Percentiles rank a stretch among this genome's conserved stretches.
These are phyloP conservation scores for Zygosaccharomyces pseudobailii DNA, from an alignment of 1,139 yeast genomes.

Conservation along the genomic window DNA sequence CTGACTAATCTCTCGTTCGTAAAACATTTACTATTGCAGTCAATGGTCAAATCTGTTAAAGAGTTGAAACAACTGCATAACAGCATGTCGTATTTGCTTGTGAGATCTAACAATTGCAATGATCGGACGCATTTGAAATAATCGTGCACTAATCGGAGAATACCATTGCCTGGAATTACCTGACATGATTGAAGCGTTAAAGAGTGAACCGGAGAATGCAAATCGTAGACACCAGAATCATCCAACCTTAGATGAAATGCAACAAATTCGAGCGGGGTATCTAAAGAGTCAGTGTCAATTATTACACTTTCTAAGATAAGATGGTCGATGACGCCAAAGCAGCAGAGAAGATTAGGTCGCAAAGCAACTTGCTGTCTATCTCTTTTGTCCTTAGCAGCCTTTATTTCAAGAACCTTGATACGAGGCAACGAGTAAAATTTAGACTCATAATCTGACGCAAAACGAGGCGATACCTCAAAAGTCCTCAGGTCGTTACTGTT, in stretches of 20 bases:
- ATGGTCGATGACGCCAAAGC: constrained; percentile 45
- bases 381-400: constrained; percentile 18
- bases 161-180: constrained; percentile 36
- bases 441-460: constrained; percentile 26
- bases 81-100: constrained; percentile 44
- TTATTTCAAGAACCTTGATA: constrained; percentile 25
- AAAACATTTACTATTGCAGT: constrained; percentile 47
- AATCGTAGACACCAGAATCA: constrained; percentile 24
- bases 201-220: constrained; percentile 32
- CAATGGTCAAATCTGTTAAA: constrained; percentile 39
- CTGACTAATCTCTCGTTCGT: constrained; percentile 25
- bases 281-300: constrained; percentile 40
- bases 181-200: constrained; percentile 34
- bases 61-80: constrained; percentile 44
- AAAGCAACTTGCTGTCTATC: constrained; percentile 28
- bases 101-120: constrained; percentile 39
- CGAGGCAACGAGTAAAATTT: constrained; percentile 27
- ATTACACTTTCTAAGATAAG: constrained; percentile 45
- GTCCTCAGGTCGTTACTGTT: constrained; percentile 29
- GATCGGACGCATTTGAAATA: constrained; percentile 40
- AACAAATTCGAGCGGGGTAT: constrained; percentile 35
- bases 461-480: constrained; percentile 28
- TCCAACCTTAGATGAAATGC: constrained; percentile 27
- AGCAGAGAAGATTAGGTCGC: constrained; percentile 38
- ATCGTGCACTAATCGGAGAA: constrained; percentile 28